Evolutionary conservation across 257 asterid genomes (phyloP).

Genomic region (Pogostemon cablin): DNA sequence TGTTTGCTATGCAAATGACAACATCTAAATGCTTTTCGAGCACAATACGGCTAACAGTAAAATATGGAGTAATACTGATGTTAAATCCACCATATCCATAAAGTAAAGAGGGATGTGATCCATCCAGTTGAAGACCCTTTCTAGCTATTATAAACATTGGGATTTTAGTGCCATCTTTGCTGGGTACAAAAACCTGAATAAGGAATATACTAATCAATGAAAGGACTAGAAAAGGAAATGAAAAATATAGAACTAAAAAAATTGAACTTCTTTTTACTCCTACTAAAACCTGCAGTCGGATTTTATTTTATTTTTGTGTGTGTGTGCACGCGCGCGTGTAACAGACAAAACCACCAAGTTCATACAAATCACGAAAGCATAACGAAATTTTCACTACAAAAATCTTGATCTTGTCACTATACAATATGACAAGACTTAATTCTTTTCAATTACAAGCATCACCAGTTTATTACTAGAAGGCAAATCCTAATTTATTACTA

Average conservation of each 20-base stretch:
- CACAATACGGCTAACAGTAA: constrained; percentile 62
- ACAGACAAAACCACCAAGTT: constrained; percentile 13
- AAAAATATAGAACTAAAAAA: not conserved
- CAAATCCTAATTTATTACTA: constrained; percentile 8
- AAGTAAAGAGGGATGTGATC: constrained; percentile 86
- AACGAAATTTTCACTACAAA: not conserved
- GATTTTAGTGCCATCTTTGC: constrained; percentile 78
- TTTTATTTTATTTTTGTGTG: constrained; percentile 9
- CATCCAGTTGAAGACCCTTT: constrained; percentile 73
- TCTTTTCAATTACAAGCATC: constrained; percentile 3
- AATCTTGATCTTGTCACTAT: not conserved
- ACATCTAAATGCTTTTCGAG: constrained; percentile 68
- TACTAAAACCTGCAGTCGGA: constrained; percentile 12
- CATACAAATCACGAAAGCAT: not conserved
- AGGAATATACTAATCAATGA: constrained; percentile 31
- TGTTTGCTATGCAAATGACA: constrained; percentile 79
- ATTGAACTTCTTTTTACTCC: constrained; percentile 13
- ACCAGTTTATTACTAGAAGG: constrained; percentile 2
- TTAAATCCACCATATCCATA: constrained; percentile 90
- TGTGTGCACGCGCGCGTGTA: not conserved
- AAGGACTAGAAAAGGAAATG: not conserved
- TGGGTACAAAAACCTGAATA: constrained; percentile 72
- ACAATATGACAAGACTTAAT: no score
- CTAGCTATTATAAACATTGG: constrained; percentile 83
- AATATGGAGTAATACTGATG: constrained; percentile 73